Evolutionary conservation across 139 green algal species (phyloP), one percentile per base, ranked within the genome.

Genomic region (Ostreobium quekettii): DNA sequence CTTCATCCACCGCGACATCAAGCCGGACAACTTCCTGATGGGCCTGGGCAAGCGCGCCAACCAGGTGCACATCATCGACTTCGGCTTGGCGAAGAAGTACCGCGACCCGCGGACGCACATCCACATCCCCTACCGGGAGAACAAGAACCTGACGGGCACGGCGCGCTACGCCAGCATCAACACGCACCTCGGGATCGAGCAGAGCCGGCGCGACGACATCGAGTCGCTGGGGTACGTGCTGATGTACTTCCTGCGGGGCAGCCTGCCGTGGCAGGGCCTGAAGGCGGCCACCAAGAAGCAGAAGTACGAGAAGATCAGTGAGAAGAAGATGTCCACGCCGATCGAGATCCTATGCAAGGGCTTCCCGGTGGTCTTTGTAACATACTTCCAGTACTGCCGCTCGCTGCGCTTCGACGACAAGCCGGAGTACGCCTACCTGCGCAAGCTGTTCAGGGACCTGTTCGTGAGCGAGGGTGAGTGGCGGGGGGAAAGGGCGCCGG

Each of bases 241-340:
- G 64, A 94, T 98, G 90, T 99, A 99, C 79, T 99, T 99, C 72
- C 79, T 99, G 71, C 83, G 94, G 28, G 94, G 94, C 56, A 89
- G 74, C 63, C 74, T 99, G 64, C 94, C 94, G 6, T 99, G 94
- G 94, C 94, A 99, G 77, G 83, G 91, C 22, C 83, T 97, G 26
- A 97, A 98, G 78, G 95, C 95, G 4, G 92, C 89, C 5, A 99
- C 95, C 33, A 99, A 99, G 90, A 96, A 96, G 78, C 90, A 97
- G 73, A 99, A 99, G 86, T 99, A 99, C 75, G 95, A 99, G 78
- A 99, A 98, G 82, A 99, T 99, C 84, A 96, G 87, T 64, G 95
- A 99, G 78, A 98, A 97, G 83, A 99, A 99, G 86, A 98, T 99
- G 91, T 90, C 84, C 32, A 99, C 95, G 6, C 93, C 93, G 62